Base-by-base conservation (phyloP, 1,139 yeast species). In the Insectozyma bohioensis region DNA sequence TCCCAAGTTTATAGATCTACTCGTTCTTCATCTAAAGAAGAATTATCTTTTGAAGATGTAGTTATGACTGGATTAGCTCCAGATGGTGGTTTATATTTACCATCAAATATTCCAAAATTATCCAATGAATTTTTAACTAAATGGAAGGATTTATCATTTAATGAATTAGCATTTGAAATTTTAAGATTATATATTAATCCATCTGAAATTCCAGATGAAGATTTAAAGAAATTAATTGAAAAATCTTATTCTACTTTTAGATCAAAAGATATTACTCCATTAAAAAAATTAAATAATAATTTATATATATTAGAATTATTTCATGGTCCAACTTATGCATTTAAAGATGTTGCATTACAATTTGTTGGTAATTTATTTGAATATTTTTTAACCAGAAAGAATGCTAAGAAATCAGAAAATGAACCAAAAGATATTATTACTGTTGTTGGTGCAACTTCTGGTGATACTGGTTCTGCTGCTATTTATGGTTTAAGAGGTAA, bases 321-420 rank as follows among this genome's bases (percentile, higher is more conserved):
- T 79, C 99, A 92, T 54, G 99, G 99, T 25, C 99, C 99, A 43
- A 92, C 99, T 4, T 92, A 92, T 55, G 99, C 99, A 8, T 92
- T 92, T 71, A 92, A 92, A 63, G 99, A 92, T 58, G 98, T 92
- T 44, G 99, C 99, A 4, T 74, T 92, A 52, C 99, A 92, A 61
- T 90, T 92, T 61, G 95, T 92, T 24, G 99, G 99, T 47, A 92
- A 92, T 66, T 72, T 92, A 47, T 92, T 92, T 58, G 98, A 92
- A 61, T 92, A 77, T 63, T 94, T 92, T 62, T 70, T 92, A 52
- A 70, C 75, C 39, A 82, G 96, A 61, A 75, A 78, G 49, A 92
- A 92, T 55, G 71, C 74, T 20, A 77, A 72, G 28, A 76, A 82
- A 54, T 64, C 75, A 25, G 76, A 67, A 16, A 72, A 64, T 20